Evolutionary conservation across 2,329 filamentous ascomycete species (phyloP), one percentile per base, ranked within the genome.

Genomic region (Amphichorda felina): DNA sequence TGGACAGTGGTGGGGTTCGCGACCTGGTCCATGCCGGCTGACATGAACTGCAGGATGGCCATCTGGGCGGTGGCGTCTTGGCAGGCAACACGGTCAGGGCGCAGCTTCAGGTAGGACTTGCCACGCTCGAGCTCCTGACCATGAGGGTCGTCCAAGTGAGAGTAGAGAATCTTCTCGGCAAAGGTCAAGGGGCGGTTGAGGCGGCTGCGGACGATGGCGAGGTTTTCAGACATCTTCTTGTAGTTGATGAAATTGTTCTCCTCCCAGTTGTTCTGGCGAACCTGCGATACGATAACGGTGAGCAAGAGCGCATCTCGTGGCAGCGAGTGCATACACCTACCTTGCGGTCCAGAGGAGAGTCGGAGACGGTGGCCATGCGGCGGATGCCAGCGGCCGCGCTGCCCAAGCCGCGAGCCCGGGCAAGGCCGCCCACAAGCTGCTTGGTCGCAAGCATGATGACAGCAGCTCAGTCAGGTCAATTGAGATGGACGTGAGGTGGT

Each of bases 11-110:
- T 79, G 35, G 91, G 91, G 53, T 93, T 96, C 44, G 88, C 88
- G 42, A 96, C 91, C 17, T 82, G 80, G 47, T 86, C 84, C 85
- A 98, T 89, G 60, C 89, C 89, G 41, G 91, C 89, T 38, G 86
- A 94, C 88, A 98, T 98, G 76, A 98, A 98, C 71, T 98, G 91
- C 40, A 98, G 75, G 49, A 98, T 94, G 45, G 91, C 91, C 91
- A 98, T 98, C 75, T 98, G 91, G 45, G 91, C 91, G 41, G 91
- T 96, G 58, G 91, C 91, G 75, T 98, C 91, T 72, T 98, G 91
- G 74, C 91, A 96, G 62, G 91, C 91, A 54, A 98, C 91, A 63
- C 91, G 85, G 60, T 98, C 91, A 39, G 91, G 91, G 47, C 91
- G 84, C 49, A 98, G 79, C 72, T 89, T 95, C 48, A 98, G 78